These are phyloP conservation scores for Circinella umbellata DNA, from an alignment of 371 early-diverging fungal genomes.

Conservation along the genomic window DNA sequence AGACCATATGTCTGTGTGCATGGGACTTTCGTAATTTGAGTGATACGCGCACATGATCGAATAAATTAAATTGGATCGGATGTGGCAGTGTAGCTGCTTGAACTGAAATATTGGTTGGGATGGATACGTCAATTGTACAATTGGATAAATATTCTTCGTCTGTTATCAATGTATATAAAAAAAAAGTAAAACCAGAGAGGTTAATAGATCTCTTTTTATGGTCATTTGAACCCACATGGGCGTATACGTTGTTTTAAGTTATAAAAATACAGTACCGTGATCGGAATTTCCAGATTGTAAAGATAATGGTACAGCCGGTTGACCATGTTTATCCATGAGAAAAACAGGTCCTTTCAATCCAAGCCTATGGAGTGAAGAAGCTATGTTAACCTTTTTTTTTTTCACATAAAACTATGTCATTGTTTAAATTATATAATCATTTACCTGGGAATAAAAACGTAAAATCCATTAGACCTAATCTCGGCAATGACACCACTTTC, in stretches of 20 bases:
- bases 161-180: neutral
- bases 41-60: slow-evolving; percentile 65
- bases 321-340: slow-evolving; percentile 62
- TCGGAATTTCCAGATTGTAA: slow-evolving; percentile 51
- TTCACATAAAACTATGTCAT: neutral
- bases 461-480: slow-evolving; percentile 76
- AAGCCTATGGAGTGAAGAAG: slow-evolving; percentile 30
- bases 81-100: slow-evolving; percentile 32
- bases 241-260: no score
- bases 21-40: slow-evolving; percentile 61
- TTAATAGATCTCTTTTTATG: no score
- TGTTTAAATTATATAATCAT: neutral
- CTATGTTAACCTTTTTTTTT: neutral
- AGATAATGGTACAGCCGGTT: slow-evolving; percentile 61
- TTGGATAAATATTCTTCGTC: slow-evolving; percentile 40
- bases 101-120: slow-evolving; percentile 23
- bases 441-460: slow-evolving; percentile 72
- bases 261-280: slow-evolving; percentile 29
- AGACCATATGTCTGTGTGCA: slow-evolving; percentile 65
- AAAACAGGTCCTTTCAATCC: slow-evolving; percentile 76
- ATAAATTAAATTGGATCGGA: slow-evolving; percentile 54
- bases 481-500: slow-evolving; percentile 76
- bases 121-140: slow-evolving; percentile 18
- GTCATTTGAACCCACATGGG: no score
- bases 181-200: no score